Base-by-base conservation (phyloP, 371 early-diverging fungal genomes). In the Umbelopsis sp. region DNA sequence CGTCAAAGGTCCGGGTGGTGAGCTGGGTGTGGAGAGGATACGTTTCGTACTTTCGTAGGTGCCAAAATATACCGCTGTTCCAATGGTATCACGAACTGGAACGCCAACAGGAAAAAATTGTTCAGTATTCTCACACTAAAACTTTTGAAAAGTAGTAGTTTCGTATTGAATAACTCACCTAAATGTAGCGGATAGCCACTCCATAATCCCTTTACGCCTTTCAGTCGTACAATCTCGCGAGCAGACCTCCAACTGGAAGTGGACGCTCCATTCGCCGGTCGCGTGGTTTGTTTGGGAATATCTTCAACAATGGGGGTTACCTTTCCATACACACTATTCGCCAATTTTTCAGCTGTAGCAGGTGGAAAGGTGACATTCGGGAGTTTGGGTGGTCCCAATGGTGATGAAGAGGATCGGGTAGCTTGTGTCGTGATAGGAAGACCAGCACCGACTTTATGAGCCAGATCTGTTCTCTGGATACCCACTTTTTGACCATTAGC, bases 31-130 rank as follows among this genome's bases (percentile, higher is more conserved):
- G 25, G 87, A 81, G 63, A 92, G 73, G 44, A 81, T 69, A 18
- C 84, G 85, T 70, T 92, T 93, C 65, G 81, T 80, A 2, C 88
- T 82, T 70, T 93, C 94, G 70, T 94, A 93, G 9, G 89, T 74
- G 12, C 85, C 87, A 81, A 94, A 94, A 72, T 94, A 93, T 45
- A 92, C 86, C 3, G 86, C 88, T 25, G 93, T 93, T 37, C 93
- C 94, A 44, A 92, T 67, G 48, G 86, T 76, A 69, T 93, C 94
- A 16, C 92, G 80, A 29, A 81, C 80, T 80, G 63, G 41, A 16
- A 6, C 44, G 8, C 7, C 29, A 29, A 29, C 1, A 12, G 38
- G 11, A 24, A 38, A 11, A n/a, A 1, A 50, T 11, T 35, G 57
- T 11, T 37, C 22, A 22, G 22, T 22, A 22, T 22, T 22, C 22